Evolutionary conservation across 2,329 filamentous ascomycete species (phyloP), one percentile per base, ranked within the genome.

Genomic region (Hypoxylon sp.): DNA sequence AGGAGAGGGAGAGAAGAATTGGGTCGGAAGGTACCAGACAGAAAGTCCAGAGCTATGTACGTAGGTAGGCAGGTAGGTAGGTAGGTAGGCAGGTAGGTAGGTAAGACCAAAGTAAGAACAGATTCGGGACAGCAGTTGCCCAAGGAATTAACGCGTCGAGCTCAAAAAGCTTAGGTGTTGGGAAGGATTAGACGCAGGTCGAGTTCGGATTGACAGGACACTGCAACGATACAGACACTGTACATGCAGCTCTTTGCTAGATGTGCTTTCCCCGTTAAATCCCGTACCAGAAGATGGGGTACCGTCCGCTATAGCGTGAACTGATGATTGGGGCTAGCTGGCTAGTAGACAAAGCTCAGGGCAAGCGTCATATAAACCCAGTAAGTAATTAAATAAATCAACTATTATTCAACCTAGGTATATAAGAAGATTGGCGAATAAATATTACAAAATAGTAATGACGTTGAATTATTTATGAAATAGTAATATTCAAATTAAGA

Each of bases 181-280:
- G 31, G 23, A 42, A 48, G 37, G 11, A 38, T 41, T 34, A 48
- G 15, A 36, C 29, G 47, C 20, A 47, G 34, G 40, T 31, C 15
- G 21, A 47, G 15, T 26, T 31, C 29, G 12, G 25, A 35, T 41
- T 47, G 36, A 38, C 29, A 38, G 34, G 26, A 50, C 25, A 42
- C 7, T 31, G 47, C 19, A 43, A 51, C 42, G 27, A 48, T 42
- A 40, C 23, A 34, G 23, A 42, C 17, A 50, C 37, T 38, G 31
- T 27, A 52, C 29, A 50, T 47, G 40, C 40, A 54, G 30, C 45
- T 48, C 31, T 11, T 36, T n/a, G n/a, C n/a, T n/a, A n/a, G n/a
- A n/a, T n/a, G n/a, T 20, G 35, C n/a, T 27, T 49, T 55, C 51
- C 46, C 51, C 30, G 47, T 51, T 26, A 43, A 38, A 50, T n/a